These are phyloP conservation scores for Rhizophagus clarus DNA, from an alignment of 192 early-diverging fungal species.

Conservation along the genomic window DNA sequence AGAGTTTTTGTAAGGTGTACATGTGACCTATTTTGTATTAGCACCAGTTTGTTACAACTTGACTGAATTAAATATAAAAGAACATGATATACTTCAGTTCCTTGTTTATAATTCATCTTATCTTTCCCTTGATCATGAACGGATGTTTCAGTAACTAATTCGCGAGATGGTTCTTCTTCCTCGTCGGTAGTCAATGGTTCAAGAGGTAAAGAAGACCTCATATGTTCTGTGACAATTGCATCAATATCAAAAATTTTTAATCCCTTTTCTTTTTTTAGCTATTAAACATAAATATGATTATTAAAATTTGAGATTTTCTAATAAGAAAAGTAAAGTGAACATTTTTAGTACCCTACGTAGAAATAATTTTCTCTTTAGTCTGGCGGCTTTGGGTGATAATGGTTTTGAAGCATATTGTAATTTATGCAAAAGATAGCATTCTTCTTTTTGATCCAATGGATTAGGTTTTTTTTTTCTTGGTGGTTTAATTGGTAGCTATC, in stretches of 20 bases:
- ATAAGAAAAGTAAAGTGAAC: not conserved
- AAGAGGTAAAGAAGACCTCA: conserved; percentile 34
- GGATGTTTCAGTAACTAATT: not conserved
- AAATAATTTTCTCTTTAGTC: conserved; percentile 62
- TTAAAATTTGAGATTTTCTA: not conserved
- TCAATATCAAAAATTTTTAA: conserved; percentile 73
- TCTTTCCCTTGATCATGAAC: not conserved
- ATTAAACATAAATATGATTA: conserved; percentile 31
- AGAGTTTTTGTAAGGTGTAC: conserved; percentile 68
- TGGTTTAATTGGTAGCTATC: not conserved
- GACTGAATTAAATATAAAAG: conserved; percentile 34
- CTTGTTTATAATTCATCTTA: not conserved
- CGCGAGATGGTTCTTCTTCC: not conserved
- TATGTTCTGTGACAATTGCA: conserved; percentile 42
- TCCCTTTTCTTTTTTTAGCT: conserved; percentile 65
- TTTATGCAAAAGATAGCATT: conserved; percentile 56
- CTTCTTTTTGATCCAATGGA: conserved; percentile 43
- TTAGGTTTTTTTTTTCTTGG: conserved; percentile 7
- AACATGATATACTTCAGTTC: conserved; percentile 34
- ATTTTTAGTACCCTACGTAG: conserved; percentile 37
- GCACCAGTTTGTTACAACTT: conserved; percentile 35
- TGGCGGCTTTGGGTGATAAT: conserved; percentile 45
- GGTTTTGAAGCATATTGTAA: conserved; percentile 45
- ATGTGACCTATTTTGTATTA: conserved; percentile 41
- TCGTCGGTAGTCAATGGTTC: not conserved